These are phyloP conservation scores for Nakazawaea ishiwadae DNA, from an alignment of 805 yeast species.

Conservation along the genomic window DNA sequence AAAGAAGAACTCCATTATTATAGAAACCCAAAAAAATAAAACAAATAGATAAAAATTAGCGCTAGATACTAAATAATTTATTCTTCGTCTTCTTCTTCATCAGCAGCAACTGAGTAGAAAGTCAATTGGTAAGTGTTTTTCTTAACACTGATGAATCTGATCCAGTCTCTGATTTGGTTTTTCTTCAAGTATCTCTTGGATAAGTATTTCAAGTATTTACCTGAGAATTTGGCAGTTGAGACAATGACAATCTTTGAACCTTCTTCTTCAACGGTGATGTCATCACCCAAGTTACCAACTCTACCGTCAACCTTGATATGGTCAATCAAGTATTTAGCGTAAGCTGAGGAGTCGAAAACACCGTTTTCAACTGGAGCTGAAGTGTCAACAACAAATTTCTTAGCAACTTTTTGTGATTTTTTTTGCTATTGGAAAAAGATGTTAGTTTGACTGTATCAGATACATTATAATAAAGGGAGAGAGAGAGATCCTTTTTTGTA, in stretches of 20 bases:
- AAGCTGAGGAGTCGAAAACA: slow-evolving; percentile 95
- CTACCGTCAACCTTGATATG: slow-evolving; percentile 98
- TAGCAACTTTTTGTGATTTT: slow-evolving; percentile 69
- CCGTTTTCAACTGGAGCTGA: slow-evolving; percentile 97
- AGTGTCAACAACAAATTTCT: slow-evolving; percentile 92
- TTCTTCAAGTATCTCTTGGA: slow-evolving; percentile 99
- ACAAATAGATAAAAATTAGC: background rate
- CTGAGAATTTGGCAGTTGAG: slow-evolving; percentile 94
- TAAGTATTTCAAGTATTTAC: slow-evolving; percentile 99
- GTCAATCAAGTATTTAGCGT: slow-evolving; percentile 97
- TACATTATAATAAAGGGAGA: slow-evolving; percentile 13
- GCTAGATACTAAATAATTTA: slow-evolving; percentile 41
- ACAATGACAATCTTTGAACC: slow-evolving; percentile 86
- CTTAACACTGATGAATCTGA: slow-evolving; percentile 95
- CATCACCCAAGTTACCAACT: slow-evolving; percentile 95
- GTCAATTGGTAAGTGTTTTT: slow-evolving; percentile 95
- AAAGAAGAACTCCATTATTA: too few relatives aligned
- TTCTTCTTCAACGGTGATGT: slow-evolving; percentile 81
- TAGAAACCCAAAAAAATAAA: too few relatives aligned
- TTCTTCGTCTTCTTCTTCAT: slow-evolving; percentile 92
- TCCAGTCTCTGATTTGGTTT: slow-evolving; percentile 99
- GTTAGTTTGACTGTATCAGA: slow-evolving; percentile 42
- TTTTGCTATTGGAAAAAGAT: slow-evolving; percentile 58
- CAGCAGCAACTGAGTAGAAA: slow-evolving; percentile 96
- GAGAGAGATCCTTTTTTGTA: background rate